A percentile compares a stretch with the other conserved stretches of the same genome.
Conservation (phyloP, 768 basidiomycete genomes). For the Boletus bicolor region DNA sequence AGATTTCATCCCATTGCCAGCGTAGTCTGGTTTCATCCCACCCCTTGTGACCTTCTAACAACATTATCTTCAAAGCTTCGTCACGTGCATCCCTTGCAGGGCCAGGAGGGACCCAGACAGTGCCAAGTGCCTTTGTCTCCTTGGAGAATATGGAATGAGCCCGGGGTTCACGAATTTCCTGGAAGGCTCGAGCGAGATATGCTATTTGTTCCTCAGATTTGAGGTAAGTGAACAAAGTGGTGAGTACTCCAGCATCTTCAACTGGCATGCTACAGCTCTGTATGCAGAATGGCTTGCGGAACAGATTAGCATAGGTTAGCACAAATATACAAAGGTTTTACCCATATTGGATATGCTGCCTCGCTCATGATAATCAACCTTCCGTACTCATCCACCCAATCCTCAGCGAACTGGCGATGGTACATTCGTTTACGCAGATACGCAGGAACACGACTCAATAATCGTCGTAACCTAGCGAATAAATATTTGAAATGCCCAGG, state of each 20-base stretch:
- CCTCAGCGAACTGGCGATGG: conserved; percentile 39
- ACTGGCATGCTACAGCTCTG: conserved; percentile 34
- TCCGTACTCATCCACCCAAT: conserved; percentile 49
- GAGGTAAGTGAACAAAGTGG: conserved; percentile 41
- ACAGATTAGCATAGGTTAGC: neutral
- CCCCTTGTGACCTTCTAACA: conserved; percentile 27
- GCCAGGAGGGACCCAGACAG: conserved; percentile 44
- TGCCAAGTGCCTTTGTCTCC: conserved; percentile 42
- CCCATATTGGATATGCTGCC: conserved; percentile 58
- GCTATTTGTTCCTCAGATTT: conserved; percentile 46
- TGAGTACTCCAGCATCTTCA: conserved; percentile 35
- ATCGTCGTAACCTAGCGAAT: conserved; percentile 35
- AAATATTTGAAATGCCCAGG: neutral
- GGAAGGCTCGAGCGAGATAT: conserved; percentile 52
- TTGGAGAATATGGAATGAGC: conserved; percentile 41
- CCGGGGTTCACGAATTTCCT: conserved; percentile 56
- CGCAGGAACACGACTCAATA: conserved; percentile 34
- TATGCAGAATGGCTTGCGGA: conserved; percentile 47
- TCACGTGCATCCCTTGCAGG: conserved; percentile 48
- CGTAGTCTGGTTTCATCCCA: conserved; percentile 51
- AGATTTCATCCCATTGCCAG: conserved; percentile 54
- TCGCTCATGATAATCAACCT: conserved; percentile 56
- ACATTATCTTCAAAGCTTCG: conserved; percentile 27
- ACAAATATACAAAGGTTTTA: conserved; percentile 18
- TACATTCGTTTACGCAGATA: conserved; percentile 42